phyloP scores from a whole-genome alignment of 495 filamentous ascomycete species.

The Penicillium egyptiacum region DNA sequence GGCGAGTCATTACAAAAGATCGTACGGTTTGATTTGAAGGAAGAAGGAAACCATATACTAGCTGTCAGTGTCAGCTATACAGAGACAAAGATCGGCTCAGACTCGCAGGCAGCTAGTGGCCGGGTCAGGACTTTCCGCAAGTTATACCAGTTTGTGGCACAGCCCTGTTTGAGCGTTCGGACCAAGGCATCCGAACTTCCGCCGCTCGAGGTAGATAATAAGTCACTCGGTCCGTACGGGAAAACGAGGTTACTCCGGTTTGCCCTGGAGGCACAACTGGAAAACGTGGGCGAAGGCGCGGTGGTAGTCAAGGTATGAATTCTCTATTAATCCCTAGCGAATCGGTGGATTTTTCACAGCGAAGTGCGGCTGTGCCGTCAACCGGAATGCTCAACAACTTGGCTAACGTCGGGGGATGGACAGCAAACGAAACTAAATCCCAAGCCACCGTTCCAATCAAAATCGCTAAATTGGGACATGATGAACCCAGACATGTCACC shows the following conservation, averaged over 20 bases:
- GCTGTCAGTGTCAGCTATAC: slow-evolving; percentile 95
- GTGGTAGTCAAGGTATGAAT: slow-evolving; percentile 44
- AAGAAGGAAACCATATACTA: slow-evolving; percentile 90
- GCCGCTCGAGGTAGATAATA: slow-evolving; percentile 44
- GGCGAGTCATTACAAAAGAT: slow-evolving; percentile 79
- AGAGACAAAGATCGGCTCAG: slow-evolving; percentile 52
- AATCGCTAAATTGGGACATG: slow-evolving; percentile 60
- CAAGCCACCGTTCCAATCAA: slow-evolving; percentile 56
- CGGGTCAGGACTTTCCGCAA: slow-evolving; percentile 87
- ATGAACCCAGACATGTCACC: slow-evolving; percentile 28
- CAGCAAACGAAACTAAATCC: slow-evolving; percentile 54
- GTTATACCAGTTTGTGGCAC: slow-evolving; percentile 93
- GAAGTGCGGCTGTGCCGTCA: not conserved
- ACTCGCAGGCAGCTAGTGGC: slow-evolving; percentile 62
- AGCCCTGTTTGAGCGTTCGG: slow-evolving; percentile 81
- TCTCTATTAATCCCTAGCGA: not conserved
- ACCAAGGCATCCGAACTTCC: slow-evolving; percentile 75
- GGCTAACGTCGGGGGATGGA: slow-evolving; percentile 9
- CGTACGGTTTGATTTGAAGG: slow-evolving; percentile 81
- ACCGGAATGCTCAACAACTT: not conserved
- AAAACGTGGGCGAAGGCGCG: slow-evolving; percentile 71
- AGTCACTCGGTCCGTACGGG: slow-evolving; percentile 46
- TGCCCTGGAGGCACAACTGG: slow-evolving; percentile 87
- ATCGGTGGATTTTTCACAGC: not conserved
- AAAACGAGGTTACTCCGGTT: slow-evolving; percentile 48